A percentile compares a stretch with the other conserved stretches of the same genome.
phyloP scores from a whole-genome alignment of 2,329 filamentous ascomycete genomes.

The Apiospora koreana region DNA sequence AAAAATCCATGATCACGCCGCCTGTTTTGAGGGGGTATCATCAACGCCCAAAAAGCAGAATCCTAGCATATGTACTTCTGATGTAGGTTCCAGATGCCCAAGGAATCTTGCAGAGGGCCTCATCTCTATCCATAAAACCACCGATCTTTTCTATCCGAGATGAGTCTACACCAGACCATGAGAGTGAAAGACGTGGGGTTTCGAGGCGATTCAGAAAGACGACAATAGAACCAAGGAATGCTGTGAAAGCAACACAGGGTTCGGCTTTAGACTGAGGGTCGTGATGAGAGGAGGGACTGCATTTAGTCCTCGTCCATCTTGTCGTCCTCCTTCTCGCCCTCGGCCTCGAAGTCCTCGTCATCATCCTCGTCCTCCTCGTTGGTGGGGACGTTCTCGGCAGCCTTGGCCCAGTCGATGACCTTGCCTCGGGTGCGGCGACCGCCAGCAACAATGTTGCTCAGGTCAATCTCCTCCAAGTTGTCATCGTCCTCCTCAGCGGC shows the following conservation, averaged over 20 bases:
- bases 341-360: slow-evolving; percentile 59
- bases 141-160: slow-evolving; percentile 2
- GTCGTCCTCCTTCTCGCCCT: slow-evolving; percentile 65
- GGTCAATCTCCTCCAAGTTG: slow-evolving; percentile 89
- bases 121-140: slow-evolving; percentile 8
- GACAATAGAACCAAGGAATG: background rate
- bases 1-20: background rate
- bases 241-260: background rate
- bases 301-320: slow-evolving; percentile 63
- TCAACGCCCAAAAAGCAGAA: slow-evolving; percentile 2
- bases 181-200: background rate
- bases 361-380: slow-evolving; percentile 82
- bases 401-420: slow-evolving; percentile 91
- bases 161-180: background rate
- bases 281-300: background rate
- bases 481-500: slow-evolving; percentile 73
- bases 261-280: background rate
- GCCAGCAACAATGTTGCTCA: slow-evolving; percentile 78
- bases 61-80: background rate
- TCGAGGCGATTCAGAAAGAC: background rate
- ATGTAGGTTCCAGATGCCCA: background rate
- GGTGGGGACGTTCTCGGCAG: slow-evolving; percentile 73
- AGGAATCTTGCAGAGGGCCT: background rate
- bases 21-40: background rate
- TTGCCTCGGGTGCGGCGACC: slow-evolving; percentile 88